Percentiles rank a stretch among this genome's conserved stretches.
Evolutionary conservation across 192 early-diverging fungal species (phyloP).

Genomic region (Rhizophlyctis rosea): DNA sequence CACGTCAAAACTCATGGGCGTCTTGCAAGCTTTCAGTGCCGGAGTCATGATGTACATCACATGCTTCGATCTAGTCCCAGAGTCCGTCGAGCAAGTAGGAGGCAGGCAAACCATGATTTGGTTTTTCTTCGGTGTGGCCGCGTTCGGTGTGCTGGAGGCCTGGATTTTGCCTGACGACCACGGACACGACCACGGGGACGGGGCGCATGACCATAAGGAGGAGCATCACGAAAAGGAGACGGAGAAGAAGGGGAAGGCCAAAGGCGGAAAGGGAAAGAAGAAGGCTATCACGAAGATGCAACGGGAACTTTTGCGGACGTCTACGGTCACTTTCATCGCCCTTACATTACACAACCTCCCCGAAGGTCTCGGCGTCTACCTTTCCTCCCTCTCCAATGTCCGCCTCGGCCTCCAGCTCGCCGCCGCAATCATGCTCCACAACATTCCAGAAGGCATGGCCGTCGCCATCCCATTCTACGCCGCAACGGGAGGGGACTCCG

Average conservation of each 20-base stretch:
- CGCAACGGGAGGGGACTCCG: constrained; percentile 30
- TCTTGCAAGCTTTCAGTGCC: constrained; percentile 42
- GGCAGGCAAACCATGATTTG: constrained; percentile 39
- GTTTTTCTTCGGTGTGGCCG: constrained; percentile 49
- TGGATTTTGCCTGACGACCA: constrained; percentile 35
- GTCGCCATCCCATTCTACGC: constrained; percentile 56
- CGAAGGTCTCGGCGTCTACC: constrained; percentile 51
- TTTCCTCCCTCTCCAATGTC: constrained; percentile 39
- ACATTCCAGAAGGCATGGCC: constrained; percentile 57
- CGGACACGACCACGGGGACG: constrained; percentile 22
- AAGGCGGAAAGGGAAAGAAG: too few species aligned
- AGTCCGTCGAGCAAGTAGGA: constrained; percentile 39
- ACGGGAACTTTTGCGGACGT: constrained; percentile 39
- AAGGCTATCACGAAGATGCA: constrained; percentile 1
- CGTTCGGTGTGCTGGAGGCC: constrained; percentile 41
- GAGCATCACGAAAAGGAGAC: constrained; percentile 1
- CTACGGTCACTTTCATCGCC: constrained; percentile 49
- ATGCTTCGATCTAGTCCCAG: constrained; percentile 51
- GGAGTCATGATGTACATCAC: constrained; percentile 56
- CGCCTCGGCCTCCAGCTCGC: constrained; percentile 46
- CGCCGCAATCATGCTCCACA: constrained; percentile 51
- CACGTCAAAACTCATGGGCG: constrained; percentile 42
- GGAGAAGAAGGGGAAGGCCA: constrained; percentile 7
- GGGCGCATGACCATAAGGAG: constrained; percentile 14
- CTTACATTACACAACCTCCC: constrained; percentile 51